Evolutionary conservation across 768 basidiomycete species (phyloP).

Genomic region (Flagelloscypha sp.): DNA sequence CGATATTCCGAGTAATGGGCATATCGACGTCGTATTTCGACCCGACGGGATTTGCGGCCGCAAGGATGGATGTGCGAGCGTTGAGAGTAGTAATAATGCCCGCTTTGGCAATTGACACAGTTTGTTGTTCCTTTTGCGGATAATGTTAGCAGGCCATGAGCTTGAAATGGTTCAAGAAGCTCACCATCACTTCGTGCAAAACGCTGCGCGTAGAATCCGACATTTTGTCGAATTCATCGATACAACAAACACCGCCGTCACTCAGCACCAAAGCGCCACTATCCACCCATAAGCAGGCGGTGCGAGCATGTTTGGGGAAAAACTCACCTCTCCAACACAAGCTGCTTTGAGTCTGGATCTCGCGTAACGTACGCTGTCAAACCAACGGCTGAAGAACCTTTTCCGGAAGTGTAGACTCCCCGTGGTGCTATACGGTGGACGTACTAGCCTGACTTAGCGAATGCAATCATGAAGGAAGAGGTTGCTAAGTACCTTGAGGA

Average conservation of each 20-base stretch:
- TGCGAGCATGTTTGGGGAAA: background rate
- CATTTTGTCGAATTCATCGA: constrained; percentile 99
- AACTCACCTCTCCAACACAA: constrained; percentile 86
- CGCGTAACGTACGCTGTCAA: constrained; percentile 97
- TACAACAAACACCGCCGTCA: constrained; percentile 97
- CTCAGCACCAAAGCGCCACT: constrained; percentile 92
- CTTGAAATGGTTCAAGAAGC: constrained; percentile 10
- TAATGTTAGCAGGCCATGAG: too few relatives aligned
- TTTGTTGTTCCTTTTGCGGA: constrained; percentile 99
- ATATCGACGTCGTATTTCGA: constrained; percentile 89
- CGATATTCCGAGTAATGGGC: constrained; percentile 93
- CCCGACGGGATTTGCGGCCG: constrained; percentile 95
- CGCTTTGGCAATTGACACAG: constrained; percentile 97
- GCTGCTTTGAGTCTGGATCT: constrained; percentile 96
- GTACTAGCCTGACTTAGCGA: constrained; percentile 47
- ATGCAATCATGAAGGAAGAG: background rate
- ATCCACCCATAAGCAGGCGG: constrained; percentile 6
- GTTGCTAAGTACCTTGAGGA: constrained; percentile 61
- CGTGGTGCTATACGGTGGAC: constrained; percentile 98
- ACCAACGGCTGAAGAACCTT: constrained; percentile 97
- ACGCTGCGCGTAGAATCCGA: constrained; percentile 95
- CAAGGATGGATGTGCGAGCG: constrained; percentile 95
- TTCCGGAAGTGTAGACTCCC: constrained; percentile 96
- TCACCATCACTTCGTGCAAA: constrained; percentile 96
- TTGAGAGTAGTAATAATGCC: constrained; percentile 98